Evolutionary conservation across 140 eudicot genomes (phyloP).

Genomic region (Bidens hawaiensis): DNA sequence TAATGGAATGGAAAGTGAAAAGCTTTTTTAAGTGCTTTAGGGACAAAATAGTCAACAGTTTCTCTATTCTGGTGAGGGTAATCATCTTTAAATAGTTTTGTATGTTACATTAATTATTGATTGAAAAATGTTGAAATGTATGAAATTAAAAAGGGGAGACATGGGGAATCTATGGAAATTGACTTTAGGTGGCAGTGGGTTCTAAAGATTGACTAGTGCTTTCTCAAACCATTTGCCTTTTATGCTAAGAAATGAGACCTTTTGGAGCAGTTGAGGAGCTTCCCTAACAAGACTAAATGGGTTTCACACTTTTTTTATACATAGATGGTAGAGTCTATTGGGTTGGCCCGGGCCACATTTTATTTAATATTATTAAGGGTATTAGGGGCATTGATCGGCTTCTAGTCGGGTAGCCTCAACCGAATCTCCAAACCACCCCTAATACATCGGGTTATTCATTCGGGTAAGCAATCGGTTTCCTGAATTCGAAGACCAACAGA

Average conservation of each 20-base stretch:
- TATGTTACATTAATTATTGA: neutral
- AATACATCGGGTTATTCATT: too few relatives aligned
- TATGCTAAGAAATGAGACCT: conserved; percentile 38
- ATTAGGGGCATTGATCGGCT: too few relatives aligned
- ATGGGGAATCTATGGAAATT: conserved; percentile 36
- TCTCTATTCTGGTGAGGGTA: conserved; percentile 13
- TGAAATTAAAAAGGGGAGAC: conserved; percentile 22
- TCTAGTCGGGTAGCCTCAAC: too few relatives aligned
- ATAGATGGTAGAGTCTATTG: neutral
- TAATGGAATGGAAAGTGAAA: conserved; percentile 32
- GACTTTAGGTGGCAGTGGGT: conserved; percentile 27
- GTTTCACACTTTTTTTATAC: too few relatives aligned
- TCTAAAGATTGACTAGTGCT: conserved; percentile 13
- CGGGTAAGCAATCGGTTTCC: too few relatives aligned
- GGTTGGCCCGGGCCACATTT: neutral
- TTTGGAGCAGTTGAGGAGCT: conserved; percentile 24
- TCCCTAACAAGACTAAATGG: conserved; percentile 19
- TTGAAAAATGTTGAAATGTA: conserved; percentile 13
- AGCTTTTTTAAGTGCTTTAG: conserved; percentile 30
- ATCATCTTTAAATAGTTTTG: conserved; percentile 15
- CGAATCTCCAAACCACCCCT: too few relatives aligned
- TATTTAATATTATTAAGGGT: neutral
- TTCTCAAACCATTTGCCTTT: conserved; percentile 24
- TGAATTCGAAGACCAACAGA: too few relatives aligned
- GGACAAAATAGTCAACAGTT: conserved; percentile 35